Base-by-base conservation (phyloP, 2,329 filamentous ascomycete species). In the Furcasterigmium furcatum region DNA sequence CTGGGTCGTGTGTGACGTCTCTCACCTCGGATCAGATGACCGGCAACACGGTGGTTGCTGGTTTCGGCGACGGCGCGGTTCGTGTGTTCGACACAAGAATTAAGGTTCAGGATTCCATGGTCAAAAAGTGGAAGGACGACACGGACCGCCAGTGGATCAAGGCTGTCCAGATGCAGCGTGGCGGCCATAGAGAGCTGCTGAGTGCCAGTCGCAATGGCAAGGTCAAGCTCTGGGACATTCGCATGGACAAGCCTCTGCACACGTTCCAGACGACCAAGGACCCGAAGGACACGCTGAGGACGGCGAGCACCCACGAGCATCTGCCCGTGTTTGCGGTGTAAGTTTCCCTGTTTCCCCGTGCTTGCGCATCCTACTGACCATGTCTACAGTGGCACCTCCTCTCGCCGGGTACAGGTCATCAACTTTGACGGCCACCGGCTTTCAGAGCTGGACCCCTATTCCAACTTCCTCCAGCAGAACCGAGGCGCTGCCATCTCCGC, bases 11-110 rank as follows among this genome's bases (percentile, higher is more conserved):
- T 64, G 94, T 99, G 50, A 99, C 94, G 5, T 95, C 91, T 9
- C 72, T 99, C 52, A 97, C 94, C 3, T 96, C 91, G 14, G 94
- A 99, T 65, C 94, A 97, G 74, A 95, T 99, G 67, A 95, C 95
- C 43, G 94, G 94, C 36, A 91, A 96, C 59, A 84, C 96, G 38
- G 96, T 99, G 58, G 88, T 96, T 10, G 94, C 94, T 34, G 94
- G 94, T 4, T 99, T 97, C 58, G 94, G 94, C 16, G 95, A 99
- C 58, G 94, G 94, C 27, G 91, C 91, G 2, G 85, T 99, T 36
- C 82, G 94, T 43, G 91, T 96, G 5, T 99, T 96, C 61, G 94
- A 99, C 64, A 89, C 92, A 53, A 84, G 94, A 12, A 71, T 88
- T 51, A 84, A 85, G 51, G 87, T 91, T 3, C 87, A 90, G 49